Base-by-base conservation (phyloP, 345 rosid species). In the Xanthoceras sorbifolium region DNA sequence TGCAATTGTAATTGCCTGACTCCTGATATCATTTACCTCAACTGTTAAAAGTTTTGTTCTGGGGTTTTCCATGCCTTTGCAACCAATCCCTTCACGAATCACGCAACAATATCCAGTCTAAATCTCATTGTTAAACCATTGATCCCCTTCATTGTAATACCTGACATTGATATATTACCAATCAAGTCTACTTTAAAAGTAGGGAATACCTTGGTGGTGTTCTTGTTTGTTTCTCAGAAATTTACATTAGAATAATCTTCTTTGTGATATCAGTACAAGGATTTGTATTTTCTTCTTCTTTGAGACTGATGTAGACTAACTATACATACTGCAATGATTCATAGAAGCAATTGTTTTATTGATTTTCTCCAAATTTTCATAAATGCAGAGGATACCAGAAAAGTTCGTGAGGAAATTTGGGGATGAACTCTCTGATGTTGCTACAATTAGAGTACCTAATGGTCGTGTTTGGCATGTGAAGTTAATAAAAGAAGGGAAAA, bases 391-490 rank as follows among this genome's bases (percentile, higher is more conserved):
- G 64, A 79, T 87, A 38, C 87, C 88, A 34, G 55, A 61, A 8
- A 83, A 75, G 23, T 79, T 87, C 63, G 79, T 77, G 52, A 77
- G 67, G 68, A 79, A 67, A 50, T 79, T 75, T 70, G 71, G 75
- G 34, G 76, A 73, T 34, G 80, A 87, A 69, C 85, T 85, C 34
- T 76, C 84, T 42, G 73, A 59, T 67, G 78, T 69, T 77, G 88
- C 79, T 12, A 80, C 71, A 9, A 32, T 87, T 20, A 66, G 48
- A 9, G 71, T 60, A 28, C 83, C 87, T 22, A 75, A 82, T 66
- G 87, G 88, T 50, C 64, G 54, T 60, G 70, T 36, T 52, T 85
- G 90, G 87, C 78, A 74, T 22, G 78, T 85, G 4, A 80, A 85
- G 36, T 54, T 87, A 46, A 64, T 69, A 36, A 83, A 62, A 55